phyloP scores from a whole-genome alignment of 179 eudicot species.

The Amaranthus tricolor region DNA sequence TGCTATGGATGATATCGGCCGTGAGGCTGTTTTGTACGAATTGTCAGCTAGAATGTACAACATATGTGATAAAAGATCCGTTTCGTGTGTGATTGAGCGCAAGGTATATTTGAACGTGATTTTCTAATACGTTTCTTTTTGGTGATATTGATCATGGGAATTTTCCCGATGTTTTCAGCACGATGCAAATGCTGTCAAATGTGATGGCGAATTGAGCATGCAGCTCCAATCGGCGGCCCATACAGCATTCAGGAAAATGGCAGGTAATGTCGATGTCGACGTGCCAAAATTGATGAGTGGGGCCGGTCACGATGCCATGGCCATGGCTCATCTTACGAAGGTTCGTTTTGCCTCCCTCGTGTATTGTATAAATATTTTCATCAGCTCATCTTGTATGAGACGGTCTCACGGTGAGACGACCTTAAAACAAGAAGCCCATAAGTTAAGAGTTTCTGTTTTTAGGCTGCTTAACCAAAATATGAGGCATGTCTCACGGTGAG shows the following conservation, averaged over 20 bases:
- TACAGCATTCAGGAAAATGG: conserved; percentile 54
- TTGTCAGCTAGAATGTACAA: conserved; percentile 68
- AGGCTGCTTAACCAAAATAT: no score
- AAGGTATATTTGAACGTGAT: conserved; percentile 45
- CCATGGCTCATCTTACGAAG: conserved; percentile 94
- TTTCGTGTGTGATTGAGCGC: conserved; percentile 75
- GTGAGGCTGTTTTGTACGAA: conserved; percentile 81
- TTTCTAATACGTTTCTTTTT: not conserved
- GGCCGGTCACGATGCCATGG: conserved; percentile 99
- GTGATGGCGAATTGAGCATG: conserved; percentile 64
- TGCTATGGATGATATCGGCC: conserved; percentile 80
- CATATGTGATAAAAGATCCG: conserved; percentile 77
- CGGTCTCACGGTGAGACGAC: no score
- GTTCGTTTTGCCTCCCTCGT: conserved; percentile 29
- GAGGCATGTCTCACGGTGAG: no score
- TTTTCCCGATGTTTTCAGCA: conserved; percentile 47
- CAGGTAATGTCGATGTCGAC: conserved; percentile 52
- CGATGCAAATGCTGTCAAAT: conserved; percentile 82
- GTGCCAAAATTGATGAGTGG: conserved; percentile 95
- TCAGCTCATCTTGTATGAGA: no score
- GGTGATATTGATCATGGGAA: not conserved
- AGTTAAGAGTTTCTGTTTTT: no score
- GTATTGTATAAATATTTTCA: not conserved
- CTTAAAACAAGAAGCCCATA: no score
- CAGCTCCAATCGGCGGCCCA: conserved; percentile 76